A percentile compares a stretch with the other conserved stretches of the same genome.
phyloP scores from a whole-genome alignment of 139 green algal genomes.

The Nannochloris sp. region DNA sequence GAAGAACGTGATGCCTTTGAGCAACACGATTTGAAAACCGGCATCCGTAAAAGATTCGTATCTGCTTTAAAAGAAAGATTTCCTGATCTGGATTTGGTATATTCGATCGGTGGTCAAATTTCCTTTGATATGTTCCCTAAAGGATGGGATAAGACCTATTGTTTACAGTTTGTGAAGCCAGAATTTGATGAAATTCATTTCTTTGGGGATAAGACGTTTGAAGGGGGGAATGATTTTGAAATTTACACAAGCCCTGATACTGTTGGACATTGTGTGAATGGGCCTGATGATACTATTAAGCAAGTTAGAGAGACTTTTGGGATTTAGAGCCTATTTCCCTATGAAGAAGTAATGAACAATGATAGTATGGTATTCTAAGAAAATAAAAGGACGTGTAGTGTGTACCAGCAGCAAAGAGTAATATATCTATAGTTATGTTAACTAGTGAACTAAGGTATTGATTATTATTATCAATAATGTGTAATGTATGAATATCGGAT shows the following conservation, averaged over 20 bases:
- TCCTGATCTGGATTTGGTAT: constrained; percentile 79
- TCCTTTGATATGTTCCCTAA: constrained; percentile 94
- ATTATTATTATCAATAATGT: too few relatives aligned
- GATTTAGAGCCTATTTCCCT: too few relatives aligned
- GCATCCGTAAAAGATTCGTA: constrained; percentile 83
- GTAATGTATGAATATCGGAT: too few relatives aligned
- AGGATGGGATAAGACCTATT: constrained; percentile 99
- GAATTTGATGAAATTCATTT: constrained; percentile 98
- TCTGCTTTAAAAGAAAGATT: constrained; percentile 79
- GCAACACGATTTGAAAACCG: constrained; percentile 64
- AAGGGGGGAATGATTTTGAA: constrained; percentile 97
- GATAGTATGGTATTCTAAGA: too few relatives aligned
- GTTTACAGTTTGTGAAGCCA: constrained; percentile 84
- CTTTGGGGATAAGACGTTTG: constrained; percentile 99
- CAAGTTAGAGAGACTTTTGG: constrained; percentile 81
- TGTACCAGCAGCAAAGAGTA: too few relatives aligned
- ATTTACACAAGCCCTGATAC: constrained; percentile 87
- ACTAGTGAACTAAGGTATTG: too few relatives aligned
- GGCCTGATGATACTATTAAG: constrained; percentile 74
- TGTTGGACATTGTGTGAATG: constrained; percentile 86
- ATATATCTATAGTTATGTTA: too few relatives aligned
- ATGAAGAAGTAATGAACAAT: too few relatives aligned
- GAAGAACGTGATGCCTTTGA: constrained; percentile 95
- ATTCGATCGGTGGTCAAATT: constrained; percentile 97
- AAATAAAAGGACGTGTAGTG: too few relatives aligned